phyloP scores from a whole-genome alignment of 257 asterid species.

The Buddleja alternifolia region DNA sequence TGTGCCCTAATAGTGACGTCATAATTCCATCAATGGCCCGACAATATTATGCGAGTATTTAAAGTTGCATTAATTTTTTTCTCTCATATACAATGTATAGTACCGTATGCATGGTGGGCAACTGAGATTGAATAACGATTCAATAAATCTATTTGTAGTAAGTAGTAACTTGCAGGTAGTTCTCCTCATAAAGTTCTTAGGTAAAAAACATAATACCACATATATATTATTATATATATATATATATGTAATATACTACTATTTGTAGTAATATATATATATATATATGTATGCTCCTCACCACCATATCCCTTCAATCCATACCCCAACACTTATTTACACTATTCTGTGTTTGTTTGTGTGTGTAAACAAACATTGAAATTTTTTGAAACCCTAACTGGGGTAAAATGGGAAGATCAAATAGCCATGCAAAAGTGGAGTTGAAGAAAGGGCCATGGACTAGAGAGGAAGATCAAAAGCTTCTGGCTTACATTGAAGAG shows the following conservation, averaged over 20 bases:
- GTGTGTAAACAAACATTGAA: neutral
- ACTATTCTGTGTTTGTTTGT: slow-evolving; percentile 15
- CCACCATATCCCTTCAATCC: neutral
- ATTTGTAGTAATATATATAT: slow-evolving; percentile 5
- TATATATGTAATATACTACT: too few species aligned
- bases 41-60: slow-evolving; percentile 9
- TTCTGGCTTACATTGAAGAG: slow-evolving; percentile 41
- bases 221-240: neutral
- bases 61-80: neutral
- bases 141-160: slow-evolving; percentile 18
- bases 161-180: slow-evolving; percentile 30
- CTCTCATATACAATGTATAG: too few species aligned
- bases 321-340: neutral
- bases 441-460: slow-evolving; percentile 71
- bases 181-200: slow-evolving; percentile 43
- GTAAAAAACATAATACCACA: slow-evolving; percentile 29
- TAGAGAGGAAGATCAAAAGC: slow-evolving; percentile 60
- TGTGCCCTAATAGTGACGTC: slow-evolving; percentile 21
- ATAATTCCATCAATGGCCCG: slow-evolving; percentile 1
- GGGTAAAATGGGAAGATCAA: slow-evolving; percentile 34
- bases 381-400: neutral
- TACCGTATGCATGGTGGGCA: too few species aligned
- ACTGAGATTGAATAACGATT: neutral
- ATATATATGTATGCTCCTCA: neutral
- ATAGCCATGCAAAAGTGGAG: slow-evolving; percentile 31